Conservation (phyloP, 2,329 filamentous ascomycete species). For the Xylogone sp. region DNA sequence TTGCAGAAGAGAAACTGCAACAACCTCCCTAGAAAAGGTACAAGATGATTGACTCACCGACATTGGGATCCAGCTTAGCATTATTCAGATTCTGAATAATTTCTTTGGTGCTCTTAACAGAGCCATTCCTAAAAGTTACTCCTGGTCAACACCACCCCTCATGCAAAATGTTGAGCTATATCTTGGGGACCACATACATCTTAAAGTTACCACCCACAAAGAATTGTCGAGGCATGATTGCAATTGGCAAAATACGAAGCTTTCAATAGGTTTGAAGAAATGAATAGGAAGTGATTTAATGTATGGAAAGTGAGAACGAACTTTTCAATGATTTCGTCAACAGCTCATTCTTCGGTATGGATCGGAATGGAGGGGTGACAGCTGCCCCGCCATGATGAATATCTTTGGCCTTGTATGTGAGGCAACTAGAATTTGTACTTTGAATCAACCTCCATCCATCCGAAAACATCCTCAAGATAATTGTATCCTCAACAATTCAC, state of each 20-base stretch:
- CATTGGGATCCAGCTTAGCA: conserved; percentile 72
- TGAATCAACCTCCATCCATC: no score
- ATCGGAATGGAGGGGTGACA: not conserved
- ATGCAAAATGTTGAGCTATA: not conserved
- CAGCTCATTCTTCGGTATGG: not conserved
- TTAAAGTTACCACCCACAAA: conserved; percentile 99
- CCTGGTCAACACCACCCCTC: conserved; percentile 1
- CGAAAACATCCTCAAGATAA: no score
- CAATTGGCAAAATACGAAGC: conserved; percentile 5
- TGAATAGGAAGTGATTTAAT: not conserved
- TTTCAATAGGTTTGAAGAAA: not conserved
- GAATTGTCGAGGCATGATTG: conserved; percentile 84
- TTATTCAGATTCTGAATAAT: conserved; percentile 89
- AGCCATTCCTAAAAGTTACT: conserved; percentile 75
- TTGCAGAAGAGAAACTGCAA: not conserved
- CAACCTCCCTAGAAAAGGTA: not conserved
- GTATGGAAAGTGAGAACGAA: not conserved
- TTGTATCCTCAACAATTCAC: no score
- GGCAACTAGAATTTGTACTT: not conserved
- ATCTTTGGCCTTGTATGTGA: not conserved
- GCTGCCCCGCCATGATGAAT: not conserved
- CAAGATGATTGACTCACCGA: conserved; percentile 51
- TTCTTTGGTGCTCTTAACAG: conserved; percentile 80
- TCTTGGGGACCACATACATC: conserved; percentile 61
- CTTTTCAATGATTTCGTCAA: not conserved